phyloP scores from a whole-genome alignment of 495 filamentous ascomycete genomes.

The Penicillium taxi region DNA sequence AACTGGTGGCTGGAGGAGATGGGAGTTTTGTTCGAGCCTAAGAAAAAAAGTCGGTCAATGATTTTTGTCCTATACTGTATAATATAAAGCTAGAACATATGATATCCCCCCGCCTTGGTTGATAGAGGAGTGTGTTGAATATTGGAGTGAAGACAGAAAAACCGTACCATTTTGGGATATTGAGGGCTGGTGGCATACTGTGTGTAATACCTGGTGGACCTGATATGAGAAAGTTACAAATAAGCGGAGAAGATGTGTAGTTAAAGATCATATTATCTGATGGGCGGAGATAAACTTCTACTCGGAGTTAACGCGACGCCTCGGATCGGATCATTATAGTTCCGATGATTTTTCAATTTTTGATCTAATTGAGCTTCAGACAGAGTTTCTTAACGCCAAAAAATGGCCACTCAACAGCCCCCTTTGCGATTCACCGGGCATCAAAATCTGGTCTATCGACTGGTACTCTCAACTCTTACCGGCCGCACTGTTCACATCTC shows the following conservation, averaged over 20 bases:
- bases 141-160: not conserved
- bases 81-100: not conserved
- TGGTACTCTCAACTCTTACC: constrained; percentile 85
- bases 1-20: constrained; percentile 88
- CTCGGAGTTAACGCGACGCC: constrained; percentile 19
- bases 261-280: constrained; percentile 9
- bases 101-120: constrained; percentile 9
- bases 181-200: constrained; percentile 46
- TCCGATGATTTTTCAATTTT: constrained; percentile 32
- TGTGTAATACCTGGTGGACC: not conserved
- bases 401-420: constrained; percentile 39
- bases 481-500: constrained; percentile 85
- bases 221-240: not conserved
- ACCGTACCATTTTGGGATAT: constrained; percentile 76
- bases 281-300: constrained; percentile 18
- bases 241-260: not conserved
- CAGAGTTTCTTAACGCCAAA: constrained; percentile 10
- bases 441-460: constrained; percentile 70
- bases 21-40: constrained; percentile 88
- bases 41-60: constrained; percentile 1
- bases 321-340: constrained; percentile 19
- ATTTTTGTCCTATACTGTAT: not conserved
- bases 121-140: constrained; percentile 13
- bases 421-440: constrained; percentile 71
- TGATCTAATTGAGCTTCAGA: constrained; percentile 10